Conservation (phyloP, 2,329 filamentous ascomycete genomes). For the Tolypocladium ophioglossoides region DNA sequence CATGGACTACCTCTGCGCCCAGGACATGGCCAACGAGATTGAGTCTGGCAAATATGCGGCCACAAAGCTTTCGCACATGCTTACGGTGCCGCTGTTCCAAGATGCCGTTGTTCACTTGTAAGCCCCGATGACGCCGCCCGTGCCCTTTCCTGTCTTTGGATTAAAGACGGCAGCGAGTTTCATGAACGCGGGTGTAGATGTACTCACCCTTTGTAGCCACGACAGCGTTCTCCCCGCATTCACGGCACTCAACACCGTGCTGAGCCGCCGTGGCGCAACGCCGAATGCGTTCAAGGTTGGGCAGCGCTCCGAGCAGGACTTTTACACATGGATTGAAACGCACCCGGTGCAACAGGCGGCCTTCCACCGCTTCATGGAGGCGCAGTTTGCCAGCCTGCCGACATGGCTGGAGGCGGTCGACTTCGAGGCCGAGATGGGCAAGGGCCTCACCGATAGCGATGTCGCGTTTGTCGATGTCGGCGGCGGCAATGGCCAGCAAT, state of each 20-base stretch:
- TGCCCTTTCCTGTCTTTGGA: too few relatives aligned
- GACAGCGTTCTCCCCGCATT: conserved; percentile 7
- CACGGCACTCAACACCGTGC: conserved; percentile 6
- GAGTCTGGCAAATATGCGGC: conserved; percentile 2
- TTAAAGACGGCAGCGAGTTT: neutral
- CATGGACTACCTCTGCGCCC: conserved; percentile 7
- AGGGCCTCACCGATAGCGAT: neutral
- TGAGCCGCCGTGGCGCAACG: conserved; percentile 1
- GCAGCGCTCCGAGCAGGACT: conserved; percentile 5
- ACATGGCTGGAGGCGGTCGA: conserved; percentile 12
- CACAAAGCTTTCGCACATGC: conserved; percentile 5
- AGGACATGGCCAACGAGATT: conserved; percentile 5
- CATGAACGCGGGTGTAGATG: neutral
- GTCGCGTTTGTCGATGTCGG: conserved; percentile 11
- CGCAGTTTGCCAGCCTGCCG: conserved; percentile 10
- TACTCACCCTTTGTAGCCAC: conserved; percentile 3
- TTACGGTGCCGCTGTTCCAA: conserved; percentile 6
- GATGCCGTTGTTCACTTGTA: conserved; percentile 8
- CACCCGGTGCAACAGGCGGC: conserved; percentile 9
- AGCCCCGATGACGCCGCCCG: neutral
- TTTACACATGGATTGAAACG: conserved; percentile 10
- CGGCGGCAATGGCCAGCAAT: conserved; percentile 11
- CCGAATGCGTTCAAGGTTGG: conserved; percentile 10
- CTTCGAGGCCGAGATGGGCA: conserved; percentile 8
- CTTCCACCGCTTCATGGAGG: conserved; percentile 16